Conservation (phyloP, 441 rosid species). For the Populus hybrid region DNA sequence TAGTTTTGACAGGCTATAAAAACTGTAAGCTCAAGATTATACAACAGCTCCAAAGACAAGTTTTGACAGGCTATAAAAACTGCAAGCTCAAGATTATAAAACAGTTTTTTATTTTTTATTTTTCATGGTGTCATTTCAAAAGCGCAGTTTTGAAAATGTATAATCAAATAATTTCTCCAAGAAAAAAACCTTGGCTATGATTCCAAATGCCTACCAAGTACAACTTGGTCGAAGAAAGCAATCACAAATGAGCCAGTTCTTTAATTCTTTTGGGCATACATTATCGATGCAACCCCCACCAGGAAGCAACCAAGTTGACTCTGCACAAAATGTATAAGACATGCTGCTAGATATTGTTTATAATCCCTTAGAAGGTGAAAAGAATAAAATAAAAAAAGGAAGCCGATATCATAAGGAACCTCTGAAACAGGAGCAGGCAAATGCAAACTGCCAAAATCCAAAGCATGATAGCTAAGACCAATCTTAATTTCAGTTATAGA, state of each 20-base stretch:
- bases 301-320: not conserved
- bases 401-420: not conserved
- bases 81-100: not conserved
- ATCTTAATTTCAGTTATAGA: not conserved
- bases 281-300: not conserved
- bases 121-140: not conserved
- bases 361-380: not conserved
- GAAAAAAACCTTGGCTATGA: not conserved
- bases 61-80: not conserved
- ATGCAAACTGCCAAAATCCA: not conserved
- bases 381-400: not conserved
- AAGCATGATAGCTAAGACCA: not conserved
- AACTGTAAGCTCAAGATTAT: not conserved
- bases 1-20: not conserved
- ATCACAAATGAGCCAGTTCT: not conserved
- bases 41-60: not conserved
- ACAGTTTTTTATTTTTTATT: no score
- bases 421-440: not conserved
- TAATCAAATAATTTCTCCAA: not conserved
- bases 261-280: not conserved
- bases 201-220: not conserved
- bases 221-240: not conserved
- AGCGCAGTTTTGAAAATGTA: not conserved
- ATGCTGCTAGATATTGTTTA: not conserved
- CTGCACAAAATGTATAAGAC: not conserved